Conservation (phyloP, 2,329 filamentous ascomycete species). For the Pseudogymnoascus sp. region DNA sequence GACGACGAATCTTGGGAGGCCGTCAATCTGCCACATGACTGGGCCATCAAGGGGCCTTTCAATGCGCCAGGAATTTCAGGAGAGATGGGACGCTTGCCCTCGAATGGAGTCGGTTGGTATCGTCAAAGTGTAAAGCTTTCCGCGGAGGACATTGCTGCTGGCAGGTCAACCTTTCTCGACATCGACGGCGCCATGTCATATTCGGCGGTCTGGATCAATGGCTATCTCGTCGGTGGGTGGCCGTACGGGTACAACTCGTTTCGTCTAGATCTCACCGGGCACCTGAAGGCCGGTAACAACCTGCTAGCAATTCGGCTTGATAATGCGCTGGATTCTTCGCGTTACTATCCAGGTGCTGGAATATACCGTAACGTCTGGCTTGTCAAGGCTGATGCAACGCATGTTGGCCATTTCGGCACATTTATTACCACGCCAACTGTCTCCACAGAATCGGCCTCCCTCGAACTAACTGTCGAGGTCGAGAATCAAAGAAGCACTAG, state of each 20-base stretch:
- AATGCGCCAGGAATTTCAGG: constrained; percentile 30
- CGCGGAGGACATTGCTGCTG: constrained; percentile 24
- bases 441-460: constrained; percentile 36
- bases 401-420: constrained; percentile 43
- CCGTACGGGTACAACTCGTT: constrained; percentile 31
- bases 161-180: constrained; percentile 37
- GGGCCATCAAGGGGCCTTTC: constrained; percentile 41
- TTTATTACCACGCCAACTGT: constrained; percentile 39
- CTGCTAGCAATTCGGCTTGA: constrained; percentile 43
- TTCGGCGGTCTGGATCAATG: constrained; percentile 18
- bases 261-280: constrained; percentile 41
- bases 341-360: constrained; percentile 47
- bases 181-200: constrained; percentile 18
- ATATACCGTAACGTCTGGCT: constrained; percentile 48
- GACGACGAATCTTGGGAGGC: constrained; percentile 36
- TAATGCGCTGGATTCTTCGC: constrained; percentile 39
- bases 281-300: constrained; percentile 33
- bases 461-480: constrained; percentile 37
- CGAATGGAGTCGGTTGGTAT: constrained; percentile 47
- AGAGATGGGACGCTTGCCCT: constrained; percentile 38
- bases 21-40: constrained; percentile 40
- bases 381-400: constrained; percentile 37
- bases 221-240: constrained; percentile 16
- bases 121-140: constrained; percentile 33
- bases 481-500: constrained; percentile 33